Base-by-base conservation (phyloP, 164 flowering plant genomes). In the Vitis rotundifolia region DNA sequence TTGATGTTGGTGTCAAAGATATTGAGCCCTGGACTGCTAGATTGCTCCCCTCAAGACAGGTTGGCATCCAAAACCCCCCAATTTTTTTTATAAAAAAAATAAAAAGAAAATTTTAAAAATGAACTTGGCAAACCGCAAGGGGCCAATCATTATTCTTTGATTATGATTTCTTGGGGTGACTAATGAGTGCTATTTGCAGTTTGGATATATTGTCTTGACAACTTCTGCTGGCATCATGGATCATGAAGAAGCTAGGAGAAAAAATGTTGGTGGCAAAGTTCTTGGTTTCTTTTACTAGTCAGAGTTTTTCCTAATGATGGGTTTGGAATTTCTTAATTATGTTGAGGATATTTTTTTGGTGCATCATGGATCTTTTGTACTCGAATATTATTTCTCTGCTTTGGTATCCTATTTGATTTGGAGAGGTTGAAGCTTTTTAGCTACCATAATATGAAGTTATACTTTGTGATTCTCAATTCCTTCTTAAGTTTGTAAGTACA, bases 11-110 rank as follows among this genome's bases (percentile, higher is more conserved):
- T 3, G 91, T 88, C 52, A 84, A 84, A 53, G 91, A 88, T 56
- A 88, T 88, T 59, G 91, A 88, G 49, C 79, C 87, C 9, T 88
- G 91, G 91, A 88, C 91, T 76, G 91, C 88, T 8, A 83, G 88
- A 75, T 71, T 88, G 58, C 86, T 87, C 63, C 91, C 91, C 59
- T 87, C 91, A 9, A 79, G 91, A 79, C 91, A 87, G 89, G 91
- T 87, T 61, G 37, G 81, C 11, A 47, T 63, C n/a, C 8, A 1
- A n/a, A 37, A 58, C 58, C 2, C 1, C 9, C 6, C 53, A 18
- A 56, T n/a, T 57, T 22, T 5, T 13, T 2, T 2, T 51, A 3
- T 9, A 7, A 37, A 3, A 22, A 22, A 22, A 22, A 22, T 1
- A 22, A 22, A 22, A 22, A 22, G 2, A 6, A 5, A 2, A 37